These are phyloP conservation scores for Carpinus fangiana DNA, from an alignment of 306 rosid genomes.

Conservation along the genomic window DNA sequence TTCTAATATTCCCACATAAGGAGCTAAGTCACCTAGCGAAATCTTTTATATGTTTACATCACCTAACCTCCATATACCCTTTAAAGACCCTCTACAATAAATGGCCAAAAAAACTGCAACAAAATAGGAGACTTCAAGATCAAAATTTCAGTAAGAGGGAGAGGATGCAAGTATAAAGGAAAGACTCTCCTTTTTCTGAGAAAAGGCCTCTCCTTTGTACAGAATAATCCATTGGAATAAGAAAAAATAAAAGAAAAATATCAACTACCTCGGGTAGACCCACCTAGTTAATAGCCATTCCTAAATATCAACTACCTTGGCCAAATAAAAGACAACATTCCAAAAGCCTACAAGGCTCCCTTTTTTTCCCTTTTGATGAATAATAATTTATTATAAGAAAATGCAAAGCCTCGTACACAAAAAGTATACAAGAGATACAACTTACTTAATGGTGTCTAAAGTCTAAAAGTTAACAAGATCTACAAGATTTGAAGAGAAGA, in stretches of 20 bases:
- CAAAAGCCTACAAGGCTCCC: neutral
- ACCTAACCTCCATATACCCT: neutral
- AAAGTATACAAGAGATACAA: too few species aligned
- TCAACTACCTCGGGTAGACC: neutral
- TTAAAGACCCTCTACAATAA: neutral
- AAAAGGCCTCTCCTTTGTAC: neutral
- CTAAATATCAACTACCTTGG: neutral
- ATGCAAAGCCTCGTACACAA: too few species aligned
- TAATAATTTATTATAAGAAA: too few species aligned
- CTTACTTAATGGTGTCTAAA: too few species aligned
- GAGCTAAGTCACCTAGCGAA: neutral
- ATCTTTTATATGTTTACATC: neutral
- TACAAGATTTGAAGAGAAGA: too few species aligned
- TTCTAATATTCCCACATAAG: neutral
- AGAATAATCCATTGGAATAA: neutral
- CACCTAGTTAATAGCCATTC: neutral
- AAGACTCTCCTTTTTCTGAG: neutral
- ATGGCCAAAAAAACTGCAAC: neutral
- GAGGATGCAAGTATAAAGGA: neutral
- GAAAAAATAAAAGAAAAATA: conserved; percentile 7
- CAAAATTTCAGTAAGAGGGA: neutral
- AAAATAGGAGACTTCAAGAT: neutral
- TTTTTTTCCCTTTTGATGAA: too few species aligned
- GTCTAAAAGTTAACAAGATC: too few species aligned
- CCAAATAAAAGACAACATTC: neutral